Evolutionary conservation across 148 eudicot species (phyloP), one percentile per base, ranked within the genome.

Genomic region (Talinum fruticosum): DNA sequence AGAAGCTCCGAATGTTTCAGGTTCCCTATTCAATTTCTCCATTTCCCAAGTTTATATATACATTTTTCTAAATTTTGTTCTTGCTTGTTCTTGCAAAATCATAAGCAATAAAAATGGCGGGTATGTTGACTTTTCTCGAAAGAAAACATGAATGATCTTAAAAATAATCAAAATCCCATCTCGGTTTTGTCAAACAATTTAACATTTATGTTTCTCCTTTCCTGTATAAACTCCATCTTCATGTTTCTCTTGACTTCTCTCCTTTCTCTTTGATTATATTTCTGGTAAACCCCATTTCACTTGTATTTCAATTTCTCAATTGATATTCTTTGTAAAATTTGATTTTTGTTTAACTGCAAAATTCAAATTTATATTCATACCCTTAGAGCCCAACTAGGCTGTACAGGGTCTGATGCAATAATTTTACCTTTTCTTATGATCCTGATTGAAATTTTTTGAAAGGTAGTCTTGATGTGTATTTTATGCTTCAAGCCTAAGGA

Each of bases 61-160:
- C 4, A 0, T 62, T 28, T 28, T 62, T n/a, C 6, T n/a, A n/a
- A n/a, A n/a, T 14, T 23, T 54, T 1, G 21, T 16, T 59, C 28
- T 1, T 4, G 3, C 3, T 28, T 29, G 30, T 62, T 13, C 30
- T 62, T 62, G 16, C 66, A 62, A 28, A 59, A 59, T 24, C n/a
- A 0, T 59, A 51, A 16, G 64, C 29, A 59, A 8, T 10, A 19
- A 66, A 68, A 68, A 68, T 68, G 71, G 71, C 45, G 71, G 38
- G 71, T 33, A 33, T 19, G 71, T 68, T 68, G 71, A 68, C 71
- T 51, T 68, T 68, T 68, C 71, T 68, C 26, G 44, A 29, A 34
- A 66, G 23, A 66, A 66, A 29, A 30, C 32, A 66, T 26, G 1
- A 14, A 21, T 14, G 14, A 33, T 59, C 65, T 23, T 59, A n/a